Percentiles rank a stretch among this genome's conserved stretches.
phyloP scores from a whole-genome alignment of 2,329 filamentous ascomycete genomes.

The Emmonsiellopsis sp. region DNA sequence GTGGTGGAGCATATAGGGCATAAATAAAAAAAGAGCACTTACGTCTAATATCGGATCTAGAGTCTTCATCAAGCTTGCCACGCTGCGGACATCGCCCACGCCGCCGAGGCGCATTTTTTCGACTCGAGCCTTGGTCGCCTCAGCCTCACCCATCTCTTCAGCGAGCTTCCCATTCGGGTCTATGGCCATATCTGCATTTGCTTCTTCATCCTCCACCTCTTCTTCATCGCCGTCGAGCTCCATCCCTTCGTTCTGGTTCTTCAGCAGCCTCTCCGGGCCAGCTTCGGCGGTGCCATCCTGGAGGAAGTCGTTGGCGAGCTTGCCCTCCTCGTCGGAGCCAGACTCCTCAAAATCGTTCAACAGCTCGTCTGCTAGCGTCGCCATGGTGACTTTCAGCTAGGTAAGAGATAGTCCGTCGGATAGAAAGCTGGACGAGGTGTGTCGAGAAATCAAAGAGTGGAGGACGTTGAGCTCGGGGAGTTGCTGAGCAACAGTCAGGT shows the following conservation, averaged over 20 bases:
- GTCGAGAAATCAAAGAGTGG: neutral
- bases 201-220: neutral
- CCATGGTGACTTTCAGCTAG: constrained; percentile 49
- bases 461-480: neutral
- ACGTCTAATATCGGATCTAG: constrained; percentile 75
- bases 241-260: constrained; percentile 14
- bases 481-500: neutral
- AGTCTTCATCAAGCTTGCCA: constrained; percentile 71
- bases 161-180: constrained; percentile 53
- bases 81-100: constrained; percentile 69
- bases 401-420: neutral
- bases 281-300: constrained; percentile 31
- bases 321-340: constrained; percentile 63
- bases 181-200: constrained; percentile 37
- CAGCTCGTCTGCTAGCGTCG: constrained; percentile 84
- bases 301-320: constrained; percentile 43
- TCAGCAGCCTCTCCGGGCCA: constrained; percentile 20
- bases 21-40: constrained; percentile 35
- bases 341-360: constrained; percentile 85
- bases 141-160: constrained; percentile 54
- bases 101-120: constrained; percentile 71
- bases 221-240: constrained; percentile 18
- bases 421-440: neutral
- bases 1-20: constrained; percentile 15
- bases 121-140: constrained; percentile 47